A percentile compares a stretch with the other conserved stretches of the same genome.
Evolutionary conservation across 805 yeast species (phyloP).

Genomic region (Spathaspora passalidarum): DNA sequence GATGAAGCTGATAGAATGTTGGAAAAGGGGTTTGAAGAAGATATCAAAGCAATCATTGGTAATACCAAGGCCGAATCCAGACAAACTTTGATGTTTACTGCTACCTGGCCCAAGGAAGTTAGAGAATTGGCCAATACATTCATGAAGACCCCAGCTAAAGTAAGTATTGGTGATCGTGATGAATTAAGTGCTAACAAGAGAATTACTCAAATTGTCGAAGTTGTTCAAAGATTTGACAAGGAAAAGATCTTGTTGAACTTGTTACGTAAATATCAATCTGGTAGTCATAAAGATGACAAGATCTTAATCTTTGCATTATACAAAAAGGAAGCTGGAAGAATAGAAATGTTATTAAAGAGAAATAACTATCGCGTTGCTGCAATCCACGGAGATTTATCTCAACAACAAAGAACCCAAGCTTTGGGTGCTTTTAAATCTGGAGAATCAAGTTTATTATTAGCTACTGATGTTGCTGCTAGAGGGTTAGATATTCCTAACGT

Average conservation of each 20-base stretch:
- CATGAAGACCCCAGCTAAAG: slow-evolving; percentile 83
- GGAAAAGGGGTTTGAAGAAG: slow-evolving; percentile 97
- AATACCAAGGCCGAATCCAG: slow-evolving; percentile 49
- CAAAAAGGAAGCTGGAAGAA: slow-evolving; percentile 93
- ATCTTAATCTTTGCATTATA: slow-evolving; percentile 89
- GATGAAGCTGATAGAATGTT: slow-evolving; percentile 99
- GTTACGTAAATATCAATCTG: slow-evolving; percentile 70
- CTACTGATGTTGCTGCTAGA: slow-evolving; percentile 98
- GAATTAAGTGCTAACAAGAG: slow-evolving; percentile 93
- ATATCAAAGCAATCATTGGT: slow-evolving; percentile 79
- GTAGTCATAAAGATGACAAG: slow-evolving; percentile 66
- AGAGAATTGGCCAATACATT: slow-evolving; percentile 85
- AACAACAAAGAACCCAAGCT: slow-evolving; percentile 87
- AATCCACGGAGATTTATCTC: slow-evolving; percentile 93
- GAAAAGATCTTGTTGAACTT: slow-evolving; percentile 73
- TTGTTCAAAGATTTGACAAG: slow-evolving; percentile 70
- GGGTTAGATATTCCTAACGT: slow-evolving; percentile 98
- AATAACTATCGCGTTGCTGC: slow-evolving; percentile 86
- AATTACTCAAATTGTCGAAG: slow-evolving; percentile 91
- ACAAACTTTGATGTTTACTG: slow-evolving; percentile 97
- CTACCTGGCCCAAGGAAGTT: slow-evolving; percentile 99
- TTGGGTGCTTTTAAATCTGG: slow-evolving; percentile 83
- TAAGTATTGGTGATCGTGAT: slow-evolving; percentile 91
- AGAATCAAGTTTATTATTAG: slow-evolving; percentile 69
- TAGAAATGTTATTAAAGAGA: slow-evolving; percentile 70